Evolutionary conservation across 2,329 filamentous ascomycete species (phyloP), one percentile per base, ranked within the genome.

Genomic region (Botrytis elliptica): DNA sequence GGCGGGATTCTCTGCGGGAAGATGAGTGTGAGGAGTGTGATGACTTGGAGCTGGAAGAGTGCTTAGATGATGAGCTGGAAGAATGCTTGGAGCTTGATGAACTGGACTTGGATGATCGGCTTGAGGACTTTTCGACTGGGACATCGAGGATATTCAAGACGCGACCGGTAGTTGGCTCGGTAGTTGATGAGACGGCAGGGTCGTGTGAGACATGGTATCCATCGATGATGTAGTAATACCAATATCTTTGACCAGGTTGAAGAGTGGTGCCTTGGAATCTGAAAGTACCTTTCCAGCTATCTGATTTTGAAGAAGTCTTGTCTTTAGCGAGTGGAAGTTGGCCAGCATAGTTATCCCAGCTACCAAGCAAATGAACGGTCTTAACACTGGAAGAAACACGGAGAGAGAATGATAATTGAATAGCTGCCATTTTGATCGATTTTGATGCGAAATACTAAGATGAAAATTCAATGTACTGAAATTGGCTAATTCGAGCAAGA

Each of bases 191-290:
- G 83, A 94, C 91, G 83, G 93, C 93, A 79, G 95, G 95, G 86
- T 98, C 96, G 88, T 98, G 95, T 76, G 95, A 95, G 83, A 97
- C 92, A 84, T 98, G 95, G 90, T 98, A 98, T 80, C 96, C 96
- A 84, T 99, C 96, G 84, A 98, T 96, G 90, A 98, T 98, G 89
- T 98, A 99, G 90, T 99, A 99, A 91, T 98, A 99, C 96, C 96
- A 99, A 90, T 98, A 98, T 83, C 95, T 92, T 83, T 93, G 91
- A 83, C 95, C 94, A 80, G 93, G 88, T 87, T 95, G 91, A 80
- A 98, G 89, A 75, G 93, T 95, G 76, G 90, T 85, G 82, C 92
- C 92, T 85, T 96, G 93, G 86, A 99, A 98, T 86, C 94, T 92
- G 88, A 99, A 98, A 81, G 94, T 97, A 82, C 95, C 96, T 84